Evolutionary conservation across 495 filamentous ascomycete genomes (phyloP), one percentile per base, ranked within the genome.

Genomic region (Glonium stellatum): DNA sequence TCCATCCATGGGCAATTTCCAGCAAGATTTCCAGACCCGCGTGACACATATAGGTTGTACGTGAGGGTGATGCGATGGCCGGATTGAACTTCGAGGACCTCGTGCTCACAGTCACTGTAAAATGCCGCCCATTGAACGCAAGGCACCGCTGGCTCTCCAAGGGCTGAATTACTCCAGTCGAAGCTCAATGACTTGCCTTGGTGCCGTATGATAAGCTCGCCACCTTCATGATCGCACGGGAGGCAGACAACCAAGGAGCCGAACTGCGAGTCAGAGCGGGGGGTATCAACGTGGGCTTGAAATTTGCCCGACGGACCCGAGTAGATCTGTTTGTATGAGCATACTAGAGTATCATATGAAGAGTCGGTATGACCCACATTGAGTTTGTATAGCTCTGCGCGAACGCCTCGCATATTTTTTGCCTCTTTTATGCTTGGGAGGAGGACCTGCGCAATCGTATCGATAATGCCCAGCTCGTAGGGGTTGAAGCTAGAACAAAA

Each of bases 61-160:
- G 81, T 85, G 21, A 85, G 64, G 0, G 80, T 85, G 25, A 85
- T 59, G 0, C 80, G 73, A 52, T 85, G 73, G 0, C 81, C 82
- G 6, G 65, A 58, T 0, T 71, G 79, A 44, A 85, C 73, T n/a
- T 73, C 69, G 5, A 76, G 67, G n/a, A 85, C 77, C 67, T 85
- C 81, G 65, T 85, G 82, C 62, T 81, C 77, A 60, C 79, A 83
- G 61, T 85, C 81, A 57, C 76, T 80, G 64, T 83, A 85, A 68
- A 86, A 86, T 1, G 82, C 82, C 0, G 77, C 80, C 82, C 80
- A 86, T 21, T 78, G 67, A 50, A 84, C 73, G 0, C 61, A 72
- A 0, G 23, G n/a, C 4, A 19, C 23, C 21, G 18, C 9, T n/a
- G 31, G 34, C 11, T 39, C 4, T 10, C 52, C 46, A 0, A 41